Percentiles rank a stretch among this genome's conserved stretches.
Conservation (phyloP, 306 rosid genomes). For the Carpinus viminea region DNA sequence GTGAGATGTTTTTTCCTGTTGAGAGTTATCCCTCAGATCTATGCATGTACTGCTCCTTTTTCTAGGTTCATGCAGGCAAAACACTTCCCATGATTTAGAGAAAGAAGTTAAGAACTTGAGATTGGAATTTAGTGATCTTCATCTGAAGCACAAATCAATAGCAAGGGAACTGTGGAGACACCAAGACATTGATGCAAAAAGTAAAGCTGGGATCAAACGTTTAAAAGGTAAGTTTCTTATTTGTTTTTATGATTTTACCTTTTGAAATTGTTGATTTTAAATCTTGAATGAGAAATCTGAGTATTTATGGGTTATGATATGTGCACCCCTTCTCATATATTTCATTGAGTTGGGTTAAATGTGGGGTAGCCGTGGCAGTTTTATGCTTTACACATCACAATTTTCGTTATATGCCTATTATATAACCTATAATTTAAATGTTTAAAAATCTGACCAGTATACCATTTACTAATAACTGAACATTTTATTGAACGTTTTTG, state of each 20-base stretch:
- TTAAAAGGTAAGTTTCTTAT: slow-evolving; percentile 53
- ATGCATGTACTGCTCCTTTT: slow-evolving; percentile 39
- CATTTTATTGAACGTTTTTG: background rate
- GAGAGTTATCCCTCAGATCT: slow-evolving; percentile 25
- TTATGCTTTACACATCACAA: background rate
- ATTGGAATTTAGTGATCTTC: slow-evolving; percentile 51
- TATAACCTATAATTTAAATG: background rate
- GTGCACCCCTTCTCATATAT: background rate
- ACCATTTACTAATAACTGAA: background rate
- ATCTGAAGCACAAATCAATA: slow-evolving; percentile 63
- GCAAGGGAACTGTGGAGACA: slow-evolving; percentile 61
- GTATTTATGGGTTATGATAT: background rate
- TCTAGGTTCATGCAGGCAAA: slow-evolving; percentile 58
- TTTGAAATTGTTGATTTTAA: background rate
- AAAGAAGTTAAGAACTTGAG: slow-evolving; percentile 64
- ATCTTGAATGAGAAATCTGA: background rate
- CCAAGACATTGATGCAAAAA: slow-evolving; percentile 62
- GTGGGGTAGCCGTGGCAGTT: background rate
- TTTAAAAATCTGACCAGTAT: background rate
- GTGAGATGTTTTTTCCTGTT: slow-evolving; percentile 15
- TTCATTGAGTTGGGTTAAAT: background rate
- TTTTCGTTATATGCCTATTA: background rate
- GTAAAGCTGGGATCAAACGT: slow-evolving; percentile 56
- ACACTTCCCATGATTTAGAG: slow-evolving; percentile 41
- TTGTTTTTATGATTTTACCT: background rate